Evolutionary conservation across 371 early-diverging fungal genomes (phyloP).

Genomic region (Apophysomyces elegans): DNA sequence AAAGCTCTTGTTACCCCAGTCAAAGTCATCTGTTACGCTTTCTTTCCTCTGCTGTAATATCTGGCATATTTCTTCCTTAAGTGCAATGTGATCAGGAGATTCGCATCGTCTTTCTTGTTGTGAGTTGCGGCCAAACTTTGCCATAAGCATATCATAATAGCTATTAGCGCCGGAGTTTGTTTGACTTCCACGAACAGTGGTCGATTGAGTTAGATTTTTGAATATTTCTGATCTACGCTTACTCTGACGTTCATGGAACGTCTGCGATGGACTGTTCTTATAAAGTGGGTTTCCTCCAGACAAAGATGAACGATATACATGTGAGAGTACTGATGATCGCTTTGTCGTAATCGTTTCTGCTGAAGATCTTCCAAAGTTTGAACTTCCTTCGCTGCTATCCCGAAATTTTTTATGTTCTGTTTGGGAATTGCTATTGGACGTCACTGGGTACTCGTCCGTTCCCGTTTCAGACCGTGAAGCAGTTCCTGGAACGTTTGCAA

Average conservation of each 20-base stretch:
- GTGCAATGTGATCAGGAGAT: constrained; percentile 32
- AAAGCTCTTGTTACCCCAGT: constrained; percentile 39
- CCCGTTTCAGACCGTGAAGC: no score
- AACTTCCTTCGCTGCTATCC: not conserved
- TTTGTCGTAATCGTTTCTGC: not conserved
- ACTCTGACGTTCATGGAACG: constrained; percentile 32
- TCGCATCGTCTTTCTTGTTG: constrained; percentile 29
- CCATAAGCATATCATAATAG: constrained; percentile 24
- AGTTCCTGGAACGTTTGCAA: no score
- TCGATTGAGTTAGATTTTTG: constrained; percentile 8
- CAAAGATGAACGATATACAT: constrained; percentile 20
- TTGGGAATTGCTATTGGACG: not conserved
- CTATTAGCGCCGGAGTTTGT: constrained; percentile 20
- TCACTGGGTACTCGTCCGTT: not conserved
- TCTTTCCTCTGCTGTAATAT: constrained; percentile 26
- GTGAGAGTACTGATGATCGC: constrained; percentile 15
- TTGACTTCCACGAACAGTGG: not conserved
- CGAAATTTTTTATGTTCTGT: not conserved
- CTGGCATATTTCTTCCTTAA: constrained; percentile 36
- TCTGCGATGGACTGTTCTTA: constrained; percentile 29
- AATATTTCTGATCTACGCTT: constrained; percentile 26
- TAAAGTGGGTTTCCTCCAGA: constrained; percentile 14
- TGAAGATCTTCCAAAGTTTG: not conserved
- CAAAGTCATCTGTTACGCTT: constrained; percentile 25
- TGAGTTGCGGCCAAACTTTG: constrained; percentile 22